Conservation (phyloP, 2,329 filamentous ascomycete genomes). For the Penicillium sp. region DNA sequence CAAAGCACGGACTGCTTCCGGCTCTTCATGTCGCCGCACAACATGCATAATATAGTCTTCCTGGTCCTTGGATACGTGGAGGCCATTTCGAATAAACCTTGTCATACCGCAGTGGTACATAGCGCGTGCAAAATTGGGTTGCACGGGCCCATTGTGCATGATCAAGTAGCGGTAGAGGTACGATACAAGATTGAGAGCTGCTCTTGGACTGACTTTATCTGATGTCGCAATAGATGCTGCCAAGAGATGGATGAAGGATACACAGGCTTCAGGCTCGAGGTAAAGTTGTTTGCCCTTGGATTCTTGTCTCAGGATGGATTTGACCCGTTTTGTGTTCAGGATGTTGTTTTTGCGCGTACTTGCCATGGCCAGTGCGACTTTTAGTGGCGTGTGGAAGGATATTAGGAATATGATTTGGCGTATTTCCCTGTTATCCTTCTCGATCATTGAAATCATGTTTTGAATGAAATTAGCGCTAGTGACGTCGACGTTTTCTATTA, state of each 20-base stretch:
- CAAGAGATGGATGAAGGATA: constrained; percentile 43
- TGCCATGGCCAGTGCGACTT: constrained; percentile 33
- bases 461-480: constrained; percentile 29
- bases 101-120: constrained; percentile 49
- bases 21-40: constrained; percentile 42
- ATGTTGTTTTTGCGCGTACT: constrained; percentile 19
- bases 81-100: constrained; percentile 37
- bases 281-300: constrained; percentile 10
- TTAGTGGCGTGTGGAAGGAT: constrained; percentile 33
- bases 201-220: constrained; percentile 32
- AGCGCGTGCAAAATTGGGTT: constrained; percentile 43
- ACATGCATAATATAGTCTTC: constrained; percentile 44
- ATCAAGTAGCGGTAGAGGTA: constrained; percentile 46
- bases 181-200: constrained; percentile 44
- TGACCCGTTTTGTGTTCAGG: constrained; percentile 10
- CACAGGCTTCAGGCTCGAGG: constrained; percentile 33
- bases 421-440: constrained; percentile 25
- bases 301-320: constrained; percentile 4
- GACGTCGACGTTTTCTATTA: constrained; percentile 31
- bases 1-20: constrained; percentile 34
- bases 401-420: constrained; percentile 33
- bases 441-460: constrained; percentile 27
- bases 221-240: constrained; percentile 43
- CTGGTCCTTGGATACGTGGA: constrained; percentile 29
- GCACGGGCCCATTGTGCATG: constrained; percentile 39